Conservation (phyloP, 225 moss, liverwort and hornwort genomes). For the Bryoerythrophyllum caledonicum region DNA sequence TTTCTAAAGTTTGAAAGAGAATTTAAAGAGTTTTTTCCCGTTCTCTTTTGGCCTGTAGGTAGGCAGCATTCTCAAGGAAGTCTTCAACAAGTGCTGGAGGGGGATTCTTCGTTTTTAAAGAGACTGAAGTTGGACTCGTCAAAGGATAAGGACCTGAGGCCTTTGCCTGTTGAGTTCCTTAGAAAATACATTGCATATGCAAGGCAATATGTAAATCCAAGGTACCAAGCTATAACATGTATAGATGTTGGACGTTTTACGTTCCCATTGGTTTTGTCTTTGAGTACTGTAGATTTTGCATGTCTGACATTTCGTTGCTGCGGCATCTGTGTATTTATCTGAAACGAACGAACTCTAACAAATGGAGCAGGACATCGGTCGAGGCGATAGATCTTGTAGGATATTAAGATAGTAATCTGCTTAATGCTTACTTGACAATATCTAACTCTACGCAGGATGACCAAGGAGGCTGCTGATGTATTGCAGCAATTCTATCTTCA, state of each 20-base stretch:
- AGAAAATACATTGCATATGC: constrained; percentile 96
- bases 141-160: constrained; percentile 70
- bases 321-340: background rate
- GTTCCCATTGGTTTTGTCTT: constrained; percentile 10
- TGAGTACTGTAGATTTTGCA: constrained; percentile 19
- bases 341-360: constrained; percentile 9
- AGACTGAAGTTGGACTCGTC: constrained; percentile 78
- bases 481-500: constrained; percentile 92
- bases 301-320: constrained; percentile 9
- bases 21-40: background rate
- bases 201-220: constrained; percentile 78
- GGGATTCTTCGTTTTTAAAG: constrained; percentile 57
- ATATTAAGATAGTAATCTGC: constrained; percentile 9
- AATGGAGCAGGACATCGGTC: constrained; percentile 5
- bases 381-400: constrained; percentile 1
- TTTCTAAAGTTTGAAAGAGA: background rate
- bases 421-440: constrained; percentile 19
- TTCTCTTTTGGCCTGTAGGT: constrained; percentile 45
- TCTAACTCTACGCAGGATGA: constrained; percentile 61
- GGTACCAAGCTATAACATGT: constrained; percentile 46
- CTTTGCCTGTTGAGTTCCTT: constrained; percentile 79
- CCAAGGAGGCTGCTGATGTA: constrained; percentile 81
- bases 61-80: constrained; percentile 54
- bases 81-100: constrained; percentile 53
- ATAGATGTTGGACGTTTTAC: constrained; percentile 10